Evolutionary conservation across 192 early-diverging fungal species (phyloP).

Genomic region (Podochytrium sp.): DNA sequence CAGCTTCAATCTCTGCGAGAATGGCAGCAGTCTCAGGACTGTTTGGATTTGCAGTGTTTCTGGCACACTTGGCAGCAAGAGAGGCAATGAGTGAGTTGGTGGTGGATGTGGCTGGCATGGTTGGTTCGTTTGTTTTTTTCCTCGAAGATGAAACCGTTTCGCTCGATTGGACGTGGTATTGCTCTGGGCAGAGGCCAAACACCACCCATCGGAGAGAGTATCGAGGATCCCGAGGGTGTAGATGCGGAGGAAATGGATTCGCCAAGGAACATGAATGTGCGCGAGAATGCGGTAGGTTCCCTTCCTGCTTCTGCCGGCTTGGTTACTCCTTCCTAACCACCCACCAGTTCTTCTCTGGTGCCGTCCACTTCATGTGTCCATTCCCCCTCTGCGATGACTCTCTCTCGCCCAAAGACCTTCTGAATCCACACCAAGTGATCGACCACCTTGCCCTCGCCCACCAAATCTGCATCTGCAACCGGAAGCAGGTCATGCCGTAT

Average conservation of each 20-base stretch:
- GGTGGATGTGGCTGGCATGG: not conserved
- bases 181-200: too few species aligned
- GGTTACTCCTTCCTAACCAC: too few species aligned
- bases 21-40: too few species aligned
- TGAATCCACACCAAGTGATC: not conserved
- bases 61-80: too few species aligned
- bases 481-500: constrained; percentile 29
- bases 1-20: too few species aligned
- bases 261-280: too few species aligned
- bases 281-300: too few species aligned
- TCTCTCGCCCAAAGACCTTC: not conserved
- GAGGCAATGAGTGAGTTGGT: not conserved
- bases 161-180: not conserved
- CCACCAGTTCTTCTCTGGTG: constrained; percentile 1
- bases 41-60: too few species aligned
- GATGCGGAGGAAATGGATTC: too few species aligned
- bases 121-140: not conserved
- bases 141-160: not conserved
- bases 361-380: constrained; percentile 14
- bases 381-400: constrained; percentile 20
- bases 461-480: constrained; percentile 4
- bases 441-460: constrained; percentile 6
- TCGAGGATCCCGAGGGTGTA: too few species aligned
- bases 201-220: too few species aligned
- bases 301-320: too few species aligned